Evolutionary conservation across 176 grass and related monocot species (phyloP), one percentile per base, ranked within the genome.

Genomic region (Eleusine coracana): DNA sequence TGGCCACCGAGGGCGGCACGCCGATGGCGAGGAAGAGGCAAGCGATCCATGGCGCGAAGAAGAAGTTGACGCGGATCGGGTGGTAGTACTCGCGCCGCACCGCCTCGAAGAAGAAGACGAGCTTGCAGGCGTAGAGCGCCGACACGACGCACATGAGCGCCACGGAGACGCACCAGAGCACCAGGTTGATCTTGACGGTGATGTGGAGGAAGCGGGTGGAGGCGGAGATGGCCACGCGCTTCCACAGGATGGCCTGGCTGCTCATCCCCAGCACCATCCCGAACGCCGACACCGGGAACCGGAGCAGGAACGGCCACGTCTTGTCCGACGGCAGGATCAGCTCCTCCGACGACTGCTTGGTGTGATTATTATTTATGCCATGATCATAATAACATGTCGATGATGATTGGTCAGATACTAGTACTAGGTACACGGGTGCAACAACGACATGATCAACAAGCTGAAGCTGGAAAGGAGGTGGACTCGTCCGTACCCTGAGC

Each of bases 41-140:
- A 10, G 96, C 60, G 46, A 98, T 95, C 96, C 96, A 98, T 1
- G 96, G 96, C 72, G 93, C 93, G 90, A 98, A 98, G 89, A 98
- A 98, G 87, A 98, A 98, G 85, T 98, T 98, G 62, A 78, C 93
- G 59, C 92, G 90, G 65, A 98, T 85, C n/a, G 93, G 96, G 55
- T 98, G 93, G 81, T 95, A 91, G 87, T 92, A 98, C 85, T 98
- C 91, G 4, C 93, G 93, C 15, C 89, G 79, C 38, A 98, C 91
- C 3, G 91, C 96, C 88, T 95, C 91, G 80, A 92, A 93, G 85
- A 93, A 95, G 70, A 98, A 93, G 48, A 78, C 80, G 5, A 98
- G 10, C 86, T 98, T 98, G 62, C 87, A 87, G 8, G 51, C 66
- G 82, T 95, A 98, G 7, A 95, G 87, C 39, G 82, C 48, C 10